phyloP scores from a whole-genome alignment of 2,329 filamentous ascomycete species.

The Fusarium pseudoanthophilum region DNA sequence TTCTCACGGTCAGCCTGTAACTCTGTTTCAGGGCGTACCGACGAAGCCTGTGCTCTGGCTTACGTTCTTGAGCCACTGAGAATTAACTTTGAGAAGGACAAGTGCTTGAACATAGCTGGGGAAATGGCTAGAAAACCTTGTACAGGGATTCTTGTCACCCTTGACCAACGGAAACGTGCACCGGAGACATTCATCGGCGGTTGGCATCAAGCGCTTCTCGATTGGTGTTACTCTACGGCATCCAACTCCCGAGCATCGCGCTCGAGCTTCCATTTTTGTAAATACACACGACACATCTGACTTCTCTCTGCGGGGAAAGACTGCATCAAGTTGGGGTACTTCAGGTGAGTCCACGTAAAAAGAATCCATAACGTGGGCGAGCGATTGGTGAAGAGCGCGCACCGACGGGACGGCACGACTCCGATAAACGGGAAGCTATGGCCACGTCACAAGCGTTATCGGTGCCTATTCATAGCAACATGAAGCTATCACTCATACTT shows the following conservation, averaged over 20 bases:
- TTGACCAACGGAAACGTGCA: not conserved
- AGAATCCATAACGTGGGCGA: not conserved
- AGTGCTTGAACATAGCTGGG: not conserved
- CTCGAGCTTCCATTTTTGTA: not conserved
- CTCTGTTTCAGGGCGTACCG: not conserved
- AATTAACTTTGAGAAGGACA: not conserved
- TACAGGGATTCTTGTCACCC: not conserved
- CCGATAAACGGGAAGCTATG: slow-evolving; percentile 4
- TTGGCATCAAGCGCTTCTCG: not conserved
- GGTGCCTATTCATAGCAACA: slow-evolving; percentile 26
- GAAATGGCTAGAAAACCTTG: not conserved
- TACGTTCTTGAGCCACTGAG: not conserved
- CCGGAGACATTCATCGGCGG: too few species aligned
- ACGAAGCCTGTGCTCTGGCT: not conserved
- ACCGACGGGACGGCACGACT: not conserved
- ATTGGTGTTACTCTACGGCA: not conserved
- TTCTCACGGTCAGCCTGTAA: not conserved
- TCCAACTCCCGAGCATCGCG: not conserved
- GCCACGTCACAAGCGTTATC: not conserved
- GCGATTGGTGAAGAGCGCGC: not conserved
- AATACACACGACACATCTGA: not conserved
- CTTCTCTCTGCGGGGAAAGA: not conserved
- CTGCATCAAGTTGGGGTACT: not conserved
- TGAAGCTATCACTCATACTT: slow-evolving; percentile 39
- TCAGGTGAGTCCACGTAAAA: not conserved